Evolutionary conservation across 2,329 filamentous ascomycete species (phyloP).

Genomic region (Pochonia chlamydosporia): DNA sequence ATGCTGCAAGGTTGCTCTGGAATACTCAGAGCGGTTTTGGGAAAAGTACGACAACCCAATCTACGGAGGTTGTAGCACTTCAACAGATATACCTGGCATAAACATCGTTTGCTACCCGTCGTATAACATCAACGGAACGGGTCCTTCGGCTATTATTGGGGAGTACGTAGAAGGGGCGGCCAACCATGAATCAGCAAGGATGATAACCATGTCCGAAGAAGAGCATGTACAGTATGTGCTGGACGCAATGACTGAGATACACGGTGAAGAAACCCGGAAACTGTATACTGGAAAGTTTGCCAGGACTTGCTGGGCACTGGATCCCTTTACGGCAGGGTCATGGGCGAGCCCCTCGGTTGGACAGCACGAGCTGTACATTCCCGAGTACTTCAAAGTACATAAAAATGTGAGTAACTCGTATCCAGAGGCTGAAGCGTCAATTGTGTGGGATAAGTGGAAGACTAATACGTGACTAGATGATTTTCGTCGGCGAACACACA

Average conservation of each 20-base stretch:
- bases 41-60: slow-evolving; percentile 48
- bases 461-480: slow-evolving; percentile 35
- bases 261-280: slow-evolving; percentile 52
- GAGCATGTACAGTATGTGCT: slow-evolving; percentile 60
- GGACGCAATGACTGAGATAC: slow-evolving; percentile 61
- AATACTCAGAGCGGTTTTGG: slow-evolving; percentile 62
- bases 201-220: slow-evolving; percentile 37
- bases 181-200: slow-evolving; percentile 32
- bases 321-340: slow-evolving; percentile 54
- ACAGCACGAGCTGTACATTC: slow-evolving; percentile 64
- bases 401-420: slow-evolving; percentile 48
- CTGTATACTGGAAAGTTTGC: slow-evolving; percentile 62
- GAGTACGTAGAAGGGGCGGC: slow-evolving; percentile 47
- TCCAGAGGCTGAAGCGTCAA: no score
- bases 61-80: slow-evolving; percentile 54
- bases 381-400: slow-evolving; percentile 66
- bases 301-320: slow-evolving; percentile 59
- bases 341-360: slow-evolving; percentile 58
- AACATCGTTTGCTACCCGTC: slow-evolving; percentile 61
- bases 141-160: slow-evolving; percentile 56
- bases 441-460: no score
- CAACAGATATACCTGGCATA: slow-evolving; percentile 54
- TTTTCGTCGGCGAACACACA: slow-evolving; percentile 65
- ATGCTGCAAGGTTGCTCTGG: slow-evolving; percentile 57
- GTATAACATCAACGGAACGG: slow-evolving; percentile 59